Evolutionary conservation across 148 eudicot species (phyloP), one percentile per base, ranked within the genome.

Genomic region (Vaccinium darrowii): DNA sequence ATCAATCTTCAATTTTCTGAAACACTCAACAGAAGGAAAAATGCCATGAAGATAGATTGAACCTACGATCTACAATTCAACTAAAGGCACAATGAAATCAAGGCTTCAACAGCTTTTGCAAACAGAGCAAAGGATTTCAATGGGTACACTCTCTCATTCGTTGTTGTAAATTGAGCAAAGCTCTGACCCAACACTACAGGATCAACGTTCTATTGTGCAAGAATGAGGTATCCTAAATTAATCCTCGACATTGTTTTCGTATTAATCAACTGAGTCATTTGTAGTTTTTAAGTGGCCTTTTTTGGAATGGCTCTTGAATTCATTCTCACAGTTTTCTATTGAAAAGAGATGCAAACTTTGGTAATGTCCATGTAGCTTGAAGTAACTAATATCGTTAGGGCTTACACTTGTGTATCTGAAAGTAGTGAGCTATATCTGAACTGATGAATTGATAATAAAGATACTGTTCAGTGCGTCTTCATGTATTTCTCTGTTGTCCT

Each of bases 101-200:
- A 30, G 39, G 72, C 4, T 30, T 30, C 16, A 69, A 11, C 14
- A 23, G 80, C 80, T 78, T 52, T 52, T 51, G 80, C 60, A 51
- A 78, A 77, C 30, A 0, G 52, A 39, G 78, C 58, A 51, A 51
- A 78, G 60, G 82, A 9, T 51, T 27, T 77, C 63, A 78, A 52
- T 78, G 54, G 62, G 30, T 78, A 11, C 82, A 54, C 8, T 56
- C 21, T 53, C 30, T 52, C 33, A 0, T 25, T 43, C 25, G 21
- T 78, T 52, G 10, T 54, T 80, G 50, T 63, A 10, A 80, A 80
- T 80, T 10, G 82, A 36, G 82, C 52, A 58, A 58, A 58, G 65
- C 81, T 54, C 81, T 54, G 3, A 18, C 3, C 43, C 67, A 14
- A 7, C 18, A 80, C 0, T 5, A 69, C 47, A n/a, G n/a, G 27